phyloP scores from a whole-genome alignment of 192 early-diverging fungal genomes.

The Lobulomyces angularis region DNA sequence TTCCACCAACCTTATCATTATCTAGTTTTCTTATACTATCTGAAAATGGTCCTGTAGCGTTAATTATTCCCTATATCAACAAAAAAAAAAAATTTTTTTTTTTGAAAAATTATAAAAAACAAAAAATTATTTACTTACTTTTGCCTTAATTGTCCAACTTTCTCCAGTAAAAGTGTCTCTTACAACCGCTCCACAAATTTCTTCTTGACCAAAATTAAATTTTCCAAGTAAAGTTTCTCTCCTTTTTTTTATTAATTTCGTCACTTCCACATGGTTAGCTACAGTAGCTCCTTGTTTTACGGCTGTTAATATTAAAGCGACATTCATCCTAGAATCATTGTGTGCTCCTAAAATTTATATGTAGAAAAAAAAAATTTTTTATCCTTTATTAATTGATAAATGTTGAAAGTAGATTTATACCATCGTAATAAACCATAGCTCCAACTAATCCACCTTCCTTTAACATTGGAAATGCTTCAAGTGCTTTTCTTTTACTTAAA shows the following conservation, averaged over 20 bases:
- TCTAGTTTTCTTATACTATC: slow-evolving; percentile 90
- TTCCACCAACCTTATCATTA: slow-evolving; percentile 53
- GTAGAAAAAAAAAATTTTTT: neutral
- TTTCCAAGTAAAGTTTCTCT: slow-evolving; percentile 17
- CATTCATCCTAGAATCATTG: slow-evolving; percentile 96
- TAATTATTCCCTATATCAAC: slow-evolving; percentile 62
- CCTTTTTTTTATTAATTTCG: slow-evolving; percentile 61
- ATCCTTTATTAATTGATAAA: neutral
- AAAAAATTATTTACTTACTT: slow-evolving; percentile 16
- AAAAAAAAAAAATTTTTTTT: neutral
- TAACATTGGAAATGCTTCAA: slow-evolving; percentile 94
- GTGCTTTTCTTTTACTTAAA: slow-evolving; percentile 66
- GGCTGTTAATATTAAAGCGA: slow-evolving; percentile 81
- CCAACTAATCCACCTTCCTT: slow-evolving; percentile 75
- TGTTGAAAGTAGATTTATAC: slow-evolving; percentile 17
- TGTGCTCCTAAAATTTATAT: slow-evolving; percentile 58
- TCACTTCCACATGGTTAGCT: slow-evolving; percentile 87
- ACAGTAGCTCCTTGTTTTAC: slow-evolving; percentile 79
- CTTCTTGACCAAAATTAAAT: slow-evolving; percentile 33
- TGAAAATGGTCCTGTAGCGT: slow-evolving; percentile 75
- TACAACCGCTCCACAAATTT: slow-evolving; percentile 68
- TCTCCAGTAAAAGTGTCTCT: slow-evolving; percentile 76
- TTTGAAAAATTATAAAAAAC: neutral
- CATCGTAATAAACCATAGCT: slow-evolving; percentile 95
- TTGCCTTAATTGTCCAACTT: slow-evolving; percentile 71